Evolutionary conservation across 139 green algal genomes (phyloP), one percentile per base, ranked within the genome.

Genomic region (Auxenochlorella protothecoides): DNA sequence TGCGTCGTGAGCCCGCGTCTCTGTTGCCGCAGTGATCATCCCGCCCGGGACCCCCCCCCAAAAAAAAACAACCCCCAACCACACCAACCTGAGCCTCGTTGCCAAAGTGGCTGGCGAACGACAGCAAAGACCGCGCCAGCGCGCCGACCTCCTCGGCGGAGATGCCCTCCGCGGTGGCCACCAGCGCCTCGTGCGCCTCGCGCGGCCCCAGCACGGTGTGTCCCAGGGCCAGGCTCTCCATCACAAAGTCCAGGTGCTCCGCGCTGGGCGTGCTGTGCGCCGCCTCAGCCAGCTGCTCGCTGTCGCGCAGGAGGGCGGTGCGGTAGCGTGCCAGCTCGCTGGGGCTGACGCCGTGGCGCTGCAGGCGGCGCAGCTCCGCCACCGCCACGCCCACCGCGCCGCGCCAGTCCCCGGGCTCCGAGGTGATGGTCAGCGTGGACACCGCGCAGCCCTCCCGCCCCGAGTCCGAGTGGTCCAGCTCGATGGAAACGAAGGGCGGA

Each of bases 221-320:
- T 3, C 90, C 90, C 67, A 96, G 87, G 13, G 94, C 93, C 65
- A 97, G 81, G 74, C 71, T 90, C 84, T 99, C 95, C 95, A 99
- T 99, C 63, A 97, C 80, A 79, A 96, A 98, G 72, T 99, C 93
- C 70, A 99, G 88, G 62, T 89, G 97, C 81, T 99, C 91, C 53
- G 94, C 66, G 60, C 71, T 86, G 59, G 89, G 84, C 55, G 97
- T 90, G 75, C 77, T 89, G 79, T 91, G 90, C 66, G 82, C 79
- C 84, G 92, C 88, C 71, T 94, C 86, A 7, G 90, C 90, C 71
- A 93, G 77, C 79, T 97, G 93, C 68, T 89, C 88, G 59, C 73
- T 88, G 87, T 98, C 94, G 16, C 90, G 81, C 77, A 97, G 72
- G 71, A 98, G 89, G 14, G 91, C 92, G 14, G 78, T 73, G 55